Base-by-base conservation (phyloP, 176 grass and related monocot genomes). In the Pontederia paniculata region DNA sequence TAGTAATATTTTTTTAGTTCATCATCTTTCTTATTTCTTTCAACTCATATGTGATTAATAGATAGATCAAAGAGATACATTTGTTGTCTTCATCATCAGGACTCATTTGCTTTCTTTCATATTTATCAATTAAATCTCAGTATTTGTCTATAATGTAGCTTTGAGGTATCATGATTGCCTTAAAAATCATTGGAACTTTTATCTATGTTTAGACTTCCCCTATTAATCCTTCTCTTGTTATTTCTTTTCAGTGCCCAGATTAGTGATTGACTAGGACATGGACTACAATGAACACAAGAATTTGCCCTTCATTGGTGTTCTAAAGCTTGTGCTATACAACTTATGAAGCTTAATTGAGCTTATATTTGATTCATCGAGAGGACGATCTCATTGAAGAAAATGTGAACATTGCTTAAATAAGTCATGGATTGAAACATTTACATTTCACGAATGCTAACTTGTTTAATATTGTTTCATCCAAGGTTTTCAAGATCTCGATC, bases 261-360 rank as follows among this genome's bases (percentile, higher is more conserved):
- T 81, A 46, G 86, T 97, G 46, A 86, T 97, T 53, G 86, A 86
- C 42, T 97, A 97, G 52, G 93, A 86, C 76, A 77, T 90, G 80
- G 93, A 90, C 87, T 88, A 81, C 55, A 82, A 68, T 0, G 93
- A 97, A 66, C 74, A 97, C 60, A 81, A 85, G 22, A 95, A 89
- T 63, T 65, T 97, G 65, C 93, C 93, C 37, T 90, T 74, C 66
- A 21, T 97, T 23, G 86, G 91, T 50, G 82, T 90, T 66, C 81
- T 95, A 10, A 89, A 95, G 66, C 73, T 76, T 9, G 75, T 86
- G 66, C 78, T 78, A 43, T 95, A 89, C 73, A 70, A 63, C 52
- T 85, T 83, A 54, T 25, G 82, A 12, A 55, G 31, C 13, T 52
- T 17, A 17, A 31, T 31, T 31, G 25, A 31, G 25, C 25, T 5